Evolutionary conservation across 163 green algal genomes (phyloP).

Genomic region (Scenedesmus sp.): DNA sequence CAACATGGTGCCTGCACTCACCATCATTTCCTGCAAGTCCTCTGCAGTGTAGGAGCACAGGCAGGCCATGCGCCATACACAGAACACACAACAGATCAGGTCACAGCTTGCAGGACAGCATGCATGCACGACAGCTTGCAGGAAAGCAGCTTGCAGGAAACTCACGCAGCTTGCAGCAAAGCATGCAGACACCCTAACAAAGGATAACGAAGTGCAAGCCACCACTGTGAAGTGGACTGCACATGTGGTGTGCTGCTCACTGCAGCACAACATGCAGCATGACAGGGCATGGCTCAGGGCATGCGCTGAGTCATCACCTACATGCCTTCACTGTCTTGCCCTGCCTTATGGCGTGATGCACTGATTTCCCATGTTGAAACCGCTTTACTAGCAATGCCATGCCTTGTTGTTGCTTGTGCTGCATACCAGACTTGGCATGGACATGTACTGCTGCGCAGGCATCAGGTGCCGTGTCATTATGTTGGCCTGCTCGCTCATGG

Average conservation of each 20-base stretch:
- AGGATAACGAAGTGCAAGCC: not conserved
- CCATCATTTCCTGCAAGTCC: slow-evolving; percentile 70
- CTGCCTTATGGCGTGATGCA: too few species aligned
- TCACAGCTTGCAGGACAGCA: not conserved
- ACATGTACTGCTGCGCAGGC: not conserved
- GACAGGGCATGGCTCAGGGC: not conserved
- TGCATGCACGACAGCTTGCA: not conserved
- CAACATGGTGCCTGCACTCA: not conserved
- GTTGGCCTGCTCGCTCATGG: not conserved
- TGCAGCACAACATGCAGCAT: not conserved
- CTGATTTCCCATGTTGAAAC: too few species aligned
- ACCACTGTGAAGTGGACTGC: too few species aligned
- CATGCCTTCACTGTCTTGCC: too few species aligned
- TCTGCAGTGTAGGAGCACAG: slow-evolving; percentile 47
- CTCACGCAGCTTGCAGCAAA: too few species aligned
- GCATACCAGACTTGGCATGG: not conserved
- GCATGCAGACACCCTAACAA: not conserved
- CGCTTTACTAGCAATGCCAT: too few species aligned
- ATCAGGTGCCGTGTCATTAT: not conserved
- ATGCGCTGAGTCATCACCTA: not conserved
- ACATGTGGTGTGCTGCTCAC: not conserved
- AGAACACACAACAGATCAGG: not conserved
- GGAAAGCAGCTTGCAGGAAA: not conserved
- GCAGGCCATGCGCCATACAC: not conserved
- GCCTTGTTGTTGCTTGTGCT: not conserved